These are phyloP conservation scores for Colletotrichum tamarilloi DNA, from an alignment of 2,329 filamentous ascomycete species.

Conservation along the genomic window DNA sequence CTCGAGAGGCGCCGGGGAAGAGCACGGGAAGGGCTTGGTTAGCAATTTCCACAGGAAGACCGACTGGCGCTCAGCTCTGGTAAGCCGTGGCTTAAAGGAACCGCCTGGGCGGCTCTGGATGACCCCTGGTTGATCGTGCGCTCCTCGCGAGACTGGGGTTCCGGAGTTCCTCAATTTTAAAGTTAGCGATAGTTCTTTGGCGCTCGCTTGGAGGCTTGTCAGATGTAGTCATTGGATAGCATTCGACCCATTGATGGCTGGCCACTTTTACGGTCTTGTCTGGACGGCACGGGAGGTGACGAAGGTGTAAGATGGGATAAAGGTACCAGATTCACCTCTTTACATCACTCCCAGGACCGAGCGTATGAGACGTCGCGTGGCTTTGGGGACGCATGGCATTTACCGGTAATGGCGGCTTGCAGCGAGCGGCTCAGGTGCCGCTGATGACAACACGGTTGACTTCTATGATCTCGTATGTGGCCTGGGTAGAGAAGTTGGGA, in stretches of 20 bases:
- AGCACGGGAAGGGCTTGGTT: conserved; percentile 1
- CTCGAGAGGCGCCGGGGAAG: neutral
- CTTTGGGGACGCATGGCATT: neutral
- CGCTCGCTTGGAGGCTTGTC: neutral
- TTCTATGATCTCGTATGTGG: neutral
- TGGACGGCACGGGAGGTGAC: neutral
- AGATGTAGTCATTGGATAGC: neutral
- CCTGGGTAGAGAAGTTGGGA: no score
- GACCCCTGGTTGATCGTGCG: neutral
- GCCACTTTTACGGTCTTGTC: neutral
- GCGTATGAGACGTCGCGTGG: neutral
- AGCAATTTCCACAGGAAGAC: conserved; percentile 19
- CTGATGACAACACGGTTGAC: neutral
- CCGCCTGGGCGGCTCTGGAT: neutral
- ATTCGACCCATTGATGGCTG: neutral
- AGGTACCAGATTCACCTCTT: neutral
- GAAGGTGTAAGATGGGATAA: neutral
- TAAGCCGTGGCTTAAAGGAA: conserved; percentile 5
- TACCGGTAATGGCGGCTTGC: neutral
- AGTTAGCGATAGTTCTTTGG: neutral
- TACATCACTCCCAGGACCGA: neutral
- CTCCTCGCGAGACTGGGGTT: neutral
- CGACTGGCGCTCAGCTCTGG: neutral
- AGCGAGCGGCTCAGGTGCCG: neutral
- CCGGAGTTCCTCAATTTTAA: neutral